A percentile compares a stretch with the other conserved stretches of the same genome.
These are phyloP conservation scores for Magnolia changhungtana DNA, from an alignment of 164 flowering plant species.

Conservation along the genomic window DNA sequence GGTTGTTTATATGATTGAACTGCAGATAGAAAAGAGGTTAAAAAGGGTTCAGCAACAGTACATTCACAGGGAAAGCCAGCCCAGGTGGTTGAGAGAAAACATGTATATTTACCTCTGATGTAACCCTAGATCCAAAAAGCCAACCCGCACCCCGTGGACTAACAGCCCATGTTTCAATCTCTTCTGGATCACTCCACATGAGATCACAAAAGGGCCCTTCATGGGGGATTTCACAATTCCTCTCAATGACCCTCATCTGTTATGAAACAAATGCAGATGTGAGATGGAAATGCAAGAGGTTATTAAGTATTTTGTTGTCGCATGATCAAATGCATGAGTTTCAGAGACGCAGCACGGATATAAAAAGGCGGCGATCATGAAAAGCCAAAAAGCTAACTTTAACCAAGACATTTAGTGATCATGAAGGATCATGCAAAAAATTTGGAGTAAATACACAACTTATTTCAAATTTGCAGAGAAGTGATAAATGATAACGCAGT, in stretches of 20 bases:
- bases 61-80: neutral
- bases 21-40: conserved; percentile 25
- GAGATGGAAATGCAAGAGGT: neutral
- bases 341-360: neutral
- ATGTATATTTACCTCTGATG: conserved; percentile 65
- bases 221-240: conserved; percentile 98
- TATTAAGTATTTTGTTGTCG: too few species aligned
- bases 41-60: neutral
- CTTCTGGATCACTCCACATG: conserved; percentile 99
- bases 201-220: conserved; percentile 99
- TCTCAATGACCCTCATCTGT: conserved; percentile 86
- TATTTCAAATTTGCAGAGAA: neutral
- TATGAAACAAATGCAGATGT: conserved; percentile 6
- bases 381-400: neutral
- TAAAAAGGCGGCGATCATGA: neutral
- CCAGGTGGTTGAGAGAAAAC: neutral
- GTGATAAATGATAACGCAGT: neutral
- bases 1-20: conserved; percentile 96
- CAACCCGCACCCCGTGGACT: conserved; percentile 99
- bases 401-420: too few species aligned
- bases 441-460: too few species aligned
- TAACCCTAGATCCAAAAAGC: conserved; percentile 98
- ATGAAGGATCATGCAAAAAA: neutral
- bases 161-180: conserved; percentile 98
- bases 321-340: neutral